Percentiles rank a stretch among this genome's conserved stretches.
Conservation (phyloP, 2,329 filamentous ascomycete species). For the Aspergillus pseudotamarii region DNA sequence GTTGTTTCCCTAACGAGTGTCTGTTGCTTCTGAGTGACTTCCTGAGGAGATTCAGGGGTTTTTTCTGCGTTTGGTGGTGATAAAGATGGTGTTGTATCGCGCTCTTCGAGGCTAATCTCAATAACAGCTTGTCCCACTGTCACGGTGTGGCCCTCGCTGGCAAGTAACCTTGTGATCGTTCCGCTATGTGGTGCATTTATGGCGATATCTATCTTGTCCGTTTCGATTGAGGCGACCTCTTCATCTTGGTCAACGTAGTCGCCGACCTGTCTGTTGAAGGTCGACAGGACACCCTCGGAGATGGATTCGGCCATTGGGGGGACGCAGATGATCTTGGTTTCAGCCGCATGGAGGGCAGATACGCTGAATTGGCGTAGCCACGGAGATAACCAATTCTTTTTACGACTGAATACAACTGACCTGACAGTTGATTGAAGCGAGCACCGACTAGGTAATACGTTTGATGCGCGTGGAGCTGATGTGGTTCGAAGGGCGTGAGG, state of each 20-base stretch:
- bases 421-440: not conserved
- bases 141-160: not conserved
- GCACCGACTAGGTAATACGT: not conserved
- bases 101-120: not conserved
- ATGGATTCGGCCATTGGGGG: constrained; percentile 2
- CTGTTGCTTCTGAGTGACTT: not conserved
- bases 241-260: not conserved
- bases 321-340: not conserved
- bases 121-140: not conserved
- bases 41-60: not conserved
- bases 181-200: not conserved
- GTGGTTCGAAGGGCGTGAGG: not conserved
- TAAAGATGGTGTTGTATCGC: not conserved
- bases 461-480: not conserved
- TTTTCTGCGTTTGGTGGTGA: not conserved
- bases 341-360: not conserved
- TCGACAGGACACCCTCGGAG: not conserved
- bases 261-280: not conserved
- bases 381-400: not conserved
- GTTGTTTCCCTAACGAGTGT: not conserved
- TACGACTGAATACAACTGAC: not conserved
- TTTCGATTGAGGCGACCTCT: not conserved
- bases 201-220: not conserved
- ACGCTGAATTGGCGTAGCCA: not conserved
- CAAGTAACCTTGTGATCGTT: not conserved